phyloP scores from a whole-genome alignment of 2,329 filamentous ascomycete species.

The Beauveria sp. region DNA sequence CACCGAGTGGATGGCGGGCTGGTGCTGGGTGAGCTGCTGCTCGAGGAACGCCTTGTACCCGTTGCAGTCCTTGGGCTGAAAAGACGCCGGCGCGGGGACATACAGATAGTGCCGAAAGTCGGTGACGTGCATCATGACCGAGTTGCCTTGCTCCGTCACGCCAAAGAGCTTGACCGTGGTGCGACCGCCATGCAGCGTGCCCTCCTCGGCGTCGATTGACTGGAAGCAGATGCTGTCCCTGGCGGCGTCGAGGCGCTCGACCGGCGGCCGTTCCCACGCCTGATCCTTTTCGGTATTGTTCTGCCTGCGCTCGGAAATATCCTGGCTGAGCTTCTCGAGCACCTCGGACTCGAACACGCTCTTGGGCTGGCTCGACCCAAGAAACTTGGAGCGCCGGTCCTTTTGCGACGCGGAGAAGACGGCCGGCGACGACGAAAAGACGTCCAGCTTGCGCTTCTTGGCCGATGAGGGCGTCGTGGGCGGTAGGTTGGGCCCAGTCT shows the following conservation, averaged over 20 bases:
- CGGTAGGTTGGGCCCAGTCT: constrained; percentile 53
- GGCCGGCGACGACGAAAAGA: constrained; percentile 46
- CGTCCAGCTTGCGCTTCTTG: constrained; percentile 81
- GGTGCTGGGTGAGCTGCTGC: constrained; percentile 63
- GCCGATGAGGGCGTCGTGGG: constrained; percentile 46
- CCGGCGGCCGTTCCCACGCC: constrained; percentile 65
- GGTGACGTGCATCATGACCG: constrained; percentile 88
- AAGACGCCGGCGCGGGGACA: constrained; percentile 76
- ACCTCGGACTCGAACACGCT: constrained; percentile 91
- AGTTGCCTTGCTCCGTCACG: constrained; percentile 76
- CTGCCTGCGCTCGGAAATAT: constrained; percentile 77
- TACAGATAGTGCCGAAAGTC: constrained; percentile 97
- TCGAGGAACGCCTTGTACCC: constrained; percentile 77
- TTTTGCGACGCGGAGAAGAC: constrained; percentile 57
- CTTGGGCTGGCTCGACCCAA: constrained; percentile 69
- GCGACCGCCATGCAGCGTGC: constrained; percentile 66
- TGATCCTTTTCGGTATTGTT: constrained; percentile 91
- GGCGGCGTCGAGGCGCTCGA: constrained; percentile 44
- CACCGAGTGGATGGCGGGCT: constrained; percentile 70
- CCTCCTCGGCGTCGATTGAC: constrained; percentile 92
- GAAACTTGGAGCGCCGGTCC: constrained; percentile 50
- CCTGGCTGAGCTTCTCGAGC: constrained; percentile 90
- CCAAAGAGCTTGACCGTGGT: constrained; percentile 87
- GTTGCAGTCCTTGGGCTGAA: constrained; percentile 69
- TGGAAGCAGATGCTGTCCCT: constrained; percentile 78